Base-by-base conservation (phyloP, 208 protist genomes). In the Spongospora subterranea region DNA sequence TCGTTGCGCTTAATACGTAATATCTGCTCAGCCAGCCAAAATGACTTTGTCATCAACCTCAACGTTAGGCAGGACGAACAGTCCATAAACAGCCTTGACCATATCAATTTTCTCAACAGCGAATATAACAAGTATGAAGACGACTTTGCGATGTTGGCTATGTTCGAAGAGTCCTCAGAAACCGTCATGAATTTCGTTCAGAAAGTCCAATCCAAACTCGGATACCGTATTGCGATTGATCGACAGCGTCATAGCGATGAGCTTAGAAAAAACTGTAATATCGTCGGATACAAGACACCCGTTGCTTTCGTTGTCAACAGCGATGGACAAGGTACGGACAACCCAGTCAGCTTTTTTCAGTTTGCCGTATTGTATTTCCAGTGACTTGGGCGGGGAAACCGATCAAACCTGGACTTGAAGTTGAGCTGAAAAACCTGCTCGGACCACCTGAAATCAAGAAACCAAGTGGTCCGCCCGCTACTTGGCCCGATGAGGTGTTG, bases 401-500 rank as follows among this genome's bases (percentile, higher is more conserved):
- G 6, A 6, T 6, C n/a, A 82, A 82, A 43, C 71, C 71, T n/a
- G 71, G 71, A 13, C n/a, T 82, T 6, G 71, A 82, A 43, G 40
- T 43, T 13, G n/a, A 35, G 13, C n/a, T 82, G 71, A 35, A 43
- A 43, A 13, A 39, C 17, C 35, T 82, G 71, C 13, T 82, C 17
- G 71, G 71, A 6, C 35, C 71, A 43, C 71, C n/a, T n/a, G 71
- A 82, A 35, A 6, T 20, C 17, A 6, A 20, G 6, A 6, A n/a
- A 20, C 71, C 71, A 6, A 45, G 35, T 13, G 71, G 71, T 35
- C 71, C n/a, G 35, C 71, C 71, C 13, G 11, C 6, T 6, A 82
- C 71, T n/a, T 82, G 71, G 71, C 6, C 71, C 71, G 71, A 45
- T 43, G 71, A 82, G 71, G 40, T 82, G 35, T n/a, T 82, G n/a